phyloP scores from a whole-genome alignment of 805 yeast species.

The Yarrowia phangngaensis region DNA sequence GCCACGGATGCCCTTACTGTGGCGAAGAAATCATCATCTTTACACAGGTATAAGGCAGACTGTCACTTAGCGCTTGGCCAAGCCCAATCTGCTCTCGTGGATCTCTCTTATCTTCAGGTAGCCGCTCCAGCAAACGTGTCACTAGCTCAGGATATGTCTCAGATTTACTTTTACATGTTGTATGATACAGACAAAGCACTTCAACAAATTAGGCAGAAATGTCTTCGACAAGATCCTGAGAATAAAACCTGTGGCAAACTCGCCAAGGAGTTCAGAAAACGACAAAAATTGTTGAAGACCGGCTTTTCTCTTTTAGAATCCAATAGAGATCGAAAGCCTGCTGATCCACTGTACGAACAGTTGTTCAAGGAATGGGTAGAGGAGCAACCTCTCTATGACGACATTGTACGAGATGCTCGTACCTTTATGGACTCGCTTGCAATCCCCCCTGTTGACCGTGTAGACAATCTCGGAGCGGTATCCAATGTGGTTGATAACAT shows the following conservation, averaged over 20 bases:
- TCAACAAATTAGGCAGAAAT: slow-evolving; percentile 51
- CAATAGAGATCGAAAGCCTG: slow-evolving; percentile 32
- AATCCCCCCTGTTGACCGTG: neutral
- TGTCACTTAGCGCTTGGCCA: slow-evolving; percentile 38
- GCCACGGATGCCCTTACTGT: slow-evolving; percentile 35
- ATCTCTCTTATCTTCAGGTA: slow-evolving; percentile 36
- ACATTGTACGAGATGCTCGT: slow-evolving; percentile 28
- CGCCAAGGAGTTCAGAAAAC: slow-evolving; percentile 34
- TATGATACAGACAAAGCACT: slow-evolving; percentile 52
- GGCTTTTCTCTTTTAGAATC: slow-evolving; percentile 26
- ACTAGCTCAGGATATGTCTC: slow-evolving; percentile 36
- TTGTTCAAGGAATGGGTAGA: slow-evolving; percentile 27
- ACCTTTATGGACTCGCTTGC: slow-evolving; percentile 11
- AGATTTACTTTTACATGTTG: slow-evolving; percentile 50
- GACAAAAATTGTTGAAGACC: slow-evolving; percentile 34
- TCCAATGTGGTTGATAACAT: slow-evolving; percentile 36
- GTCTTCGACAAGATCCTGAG: slow-evolving; percentile 77
- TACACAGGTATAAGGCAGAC: slow-evolving; percentile 37
- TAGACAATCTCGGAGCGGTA: slow-evolving; percentile 10
- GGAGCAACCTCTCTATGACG: slow-evolving; percentile 27
- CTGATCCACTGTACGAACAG: slow-evolving; percentile 31
- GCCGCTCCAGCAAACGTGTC: slow-evolving; percentile 33
- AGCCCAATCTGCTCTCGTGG: slow-evolving; percentile 39
- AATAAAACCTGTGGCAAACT: slow-evolving; percentile 52
- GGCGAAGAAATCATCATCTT: slow-evolving; percentile 34